Base-by-base conservation (phyloP, 306 rosid species). In the Begonia masoniana region DNA sequence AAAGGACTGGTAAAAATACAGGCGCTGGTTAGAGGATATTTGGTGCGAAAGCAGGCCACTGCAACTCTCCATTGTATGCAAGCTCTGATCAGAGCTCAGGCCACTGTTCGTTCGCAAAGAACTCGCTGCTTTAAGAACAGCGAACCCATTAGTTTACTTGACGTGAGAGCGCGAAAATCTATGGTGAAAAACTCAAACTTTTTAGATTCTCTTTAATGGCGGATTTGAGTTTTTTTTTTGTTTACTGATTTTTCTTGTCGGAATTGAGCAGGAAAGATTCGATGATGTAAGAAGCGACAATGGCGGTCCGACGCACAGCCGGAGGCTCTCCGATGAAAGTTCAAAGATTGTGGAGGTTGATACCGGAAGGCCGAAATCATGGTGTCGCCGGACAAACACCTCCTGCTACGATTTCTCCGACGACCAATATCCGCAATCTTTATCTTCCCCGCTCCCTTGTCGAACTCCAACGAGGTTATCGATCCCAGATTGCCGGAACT, bases 271-370 rank as follows among this genome's bases (percentile, higher is more conserved):
- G 94, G 92, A 82, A 76, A 79, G 74, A 70, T 82, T 88, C 70
- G 86, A 79, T 53, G 88, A 79, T 23, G 68, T 56, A 6, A 64
- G 68, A 65, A 81, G 84, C 52, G 89, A 83, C 39, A 61, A 56
- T 59, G 47, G 73, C 23, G 81, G 62, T 73, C 74, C 86, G 3
- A 56, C 65, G 11, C 95, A 82, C 45, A 77, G 84, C 65, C 71
- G 84, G 62, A 75, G 95, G 51, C 66, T 75, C 26, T 84, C 92
- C 36, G 94, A 85, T 21, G 93, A 60, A 42, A 76, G 80, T 48
- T 88, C 97, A 42, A 88, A 84, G 64, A 84, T 84, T 52, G 82
- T 88, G 68, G 97, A 88, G 76, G 75, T 88, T 12, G 97, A 88
- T 55, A 79, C 88, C 13, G 78, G 88, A 10, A 71, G 88, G 67